Evolutionary conservation across 495 filamentous ascomycete genomes (phyloP), one percentile per base, ranked within the genome.

Genomic region (Annulohypoxylon stygium): DNA sequence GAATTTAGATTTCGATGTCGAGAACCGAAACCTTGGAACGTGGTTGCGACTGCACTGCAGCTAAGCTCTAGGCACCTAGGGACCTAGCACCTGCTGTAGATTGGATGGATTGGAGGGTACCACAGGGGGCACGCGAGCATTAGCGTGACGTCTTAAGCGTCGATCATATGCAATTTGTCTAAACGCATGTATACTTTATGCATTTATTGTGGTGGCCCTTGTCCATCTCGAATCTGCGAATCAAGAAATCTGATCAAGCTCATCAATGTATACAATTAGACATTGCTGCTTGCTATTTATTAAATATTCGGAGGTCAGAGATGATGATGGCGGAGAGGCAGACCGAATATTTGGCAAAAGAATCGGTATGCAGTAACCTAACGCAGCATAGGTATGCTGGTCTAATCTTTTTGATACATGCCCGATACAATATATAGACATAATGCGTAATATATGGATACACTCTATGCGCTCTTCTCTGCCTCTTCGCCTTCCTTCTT

Each of bases 401-500:
- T 30, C 43, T 10, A 25, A 20, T 23, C 14, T 43, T 54, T 59
- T 59, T 59, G 9, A 43, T 60, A 60, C n/a, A 45, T 8, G 25
- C 43, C 14, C 18, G 55, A 23, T 10, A 8, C 43, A 20, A 60
- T 60, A 58, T 39, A 58, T 34, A 58, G 4, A 39, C 4, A 54
- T 54, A 14, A 54, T 26, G 3, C 11, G 1, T 59, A 54, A 18
- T 65, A 45, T 41, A 30, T 30, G 30, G 30, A 69, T 54, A 39
- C 47, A 60, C 14, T 59, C 39, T 76, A 72, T n/a, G 65, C 74
- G 64, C 75, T 82, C 34, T 74, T 51, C 58, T 81, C 79, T 16
- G 43, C n/a, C 16, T 47, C 69, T 77, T 73, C 9, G 3, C 34
- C 77, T 61, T 80, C 79, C 41, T 81, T 77, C 37, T 76, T 76